A percentile compares a stretch with the other conserved stretches of the same genome.
Conservation (phyloP, 1,284 basidiomycete genomes). For the Hymenochaete sp. region DNA sequence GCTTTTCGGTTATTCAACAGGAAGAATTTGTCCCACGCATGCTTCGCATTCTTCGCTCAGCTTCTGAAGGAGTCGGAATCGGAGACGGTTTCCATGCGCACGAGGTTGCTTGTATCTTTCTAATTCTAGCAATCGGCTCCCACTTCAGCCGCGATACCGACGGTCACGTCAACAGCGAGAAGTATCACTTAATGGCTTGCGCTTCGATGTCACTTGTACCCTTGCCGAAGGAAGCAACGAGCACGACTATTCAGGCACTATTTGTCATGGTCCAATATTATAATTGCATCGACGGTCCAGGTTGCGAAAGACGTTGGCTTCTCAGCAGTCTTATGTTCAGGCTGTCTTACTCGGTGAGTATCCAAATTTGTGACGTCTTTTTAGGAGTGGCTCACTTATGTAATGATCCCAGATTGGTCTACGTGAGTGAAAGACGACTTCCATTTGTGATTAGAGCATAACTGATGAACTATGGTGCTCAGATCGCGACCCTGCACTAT, state of each 20-base stretch:
- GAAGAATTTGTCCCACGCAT: conserved; percentile 5
- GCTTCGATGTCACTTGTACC: conserved; percentile 40
- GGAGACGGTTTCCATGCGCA: conserved; percentile 37
- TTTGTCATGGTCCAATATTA: conserved; percentile 38
- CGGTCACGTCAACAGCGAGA: conserved; percentile 27
- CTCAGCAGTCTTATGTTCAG: conserved; percentile 36
- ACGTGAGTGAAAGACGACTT: conserved; percentile 31
- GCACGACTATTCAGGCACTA: conserved; percentile 40
- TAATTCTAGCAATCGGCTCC: conserved; percentile 36
- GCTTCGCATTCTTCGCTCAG: conserved; percentile 6
- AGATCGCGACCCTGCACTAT: conserved; percentile 47
- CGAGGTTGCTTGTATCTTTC: conserved; percentile 41
- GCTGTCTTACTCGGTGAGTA: conserved; percentile 37
- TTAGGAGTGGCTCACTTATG: neutral
- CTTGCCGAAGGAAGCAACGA: conserved; percentile 35
- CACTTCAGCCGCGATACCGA: conserved; percentile 32
- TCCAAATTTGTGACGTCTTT: neutral
- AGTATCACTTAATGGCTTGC: conserved; percentile 37
- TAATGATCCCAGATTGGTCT: conserved; percentile 36
- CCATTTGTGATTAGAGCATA: neutral
- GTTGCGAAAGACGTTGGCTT: conserved; percentile 40
- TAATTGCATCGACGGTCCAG: conserved; percentile 35
- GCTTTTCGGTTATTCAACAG: conserved; percentile 9
- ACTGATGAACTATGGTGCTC: neutral
- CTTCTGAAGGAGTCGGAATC: conserved; percentile 13